Percentiles rank a stretch among this genome's conserved stretches.
Conservation (phyloP, 495 filamentous ascomycete species). For the Neurospora sp. region DNA sequence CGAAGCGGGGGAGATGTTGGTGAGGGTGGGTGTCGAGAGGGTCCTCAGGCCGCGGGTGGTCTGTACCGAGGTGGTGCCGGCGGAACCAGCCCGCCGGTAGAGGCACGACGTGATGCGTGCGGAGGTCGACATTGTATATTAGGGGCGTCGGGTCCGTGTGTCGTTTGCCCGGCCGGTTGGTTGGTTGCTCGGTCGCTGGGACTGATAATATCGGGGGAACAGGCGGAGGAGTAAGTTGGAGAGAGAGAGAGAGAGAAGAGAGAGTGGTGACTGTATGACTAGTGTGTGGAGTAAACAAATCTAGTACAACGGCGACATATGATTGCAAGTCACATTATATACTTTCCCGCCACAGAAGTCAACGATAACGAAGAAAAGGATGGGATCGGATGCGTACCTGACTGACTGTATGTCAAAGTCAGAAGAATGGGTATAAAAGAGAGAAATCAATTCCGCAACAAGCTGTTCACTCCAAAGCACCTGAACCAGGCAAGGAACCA, state of each 20-base stretch:
- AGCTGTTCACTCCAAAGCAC: not conserved
- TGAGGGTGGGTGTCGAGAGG: constrained; percentile 8
- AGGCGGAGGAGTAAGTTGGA: not conserved
- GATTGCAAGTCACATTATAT: not conserved
- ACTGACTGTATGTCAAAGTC: not conserved
- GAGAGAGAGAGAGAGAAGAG: not conserved
- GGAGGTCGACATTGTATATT: constrained; percentile 16
- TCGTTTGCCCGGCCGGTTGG: not conserved
- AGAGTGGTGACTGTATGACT: not conserved
- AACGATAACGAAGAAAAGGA: not conserved
- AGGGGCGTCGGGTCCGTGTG: not conserved
- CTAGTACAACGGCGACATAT: not conserved
- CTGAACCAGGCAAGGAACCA: not conserved
- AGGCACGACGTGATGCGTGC: constrained; percentile 19
- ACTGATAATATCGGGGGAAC: not conserved
- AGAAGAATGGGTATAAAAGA: not conserved
- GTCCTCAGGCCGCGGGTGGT: constrained; percentile 8
- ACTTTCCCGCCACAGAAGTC: not conserved
- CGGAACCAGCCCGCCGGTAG: constrained; percentile 16
- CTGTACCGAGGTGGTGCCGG: constrained; percentile 4
- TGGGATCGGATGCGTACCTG: not conserved
- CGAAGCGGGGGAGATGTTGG: constrained; percentile 4
- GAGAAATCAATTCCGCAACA: not conserved
- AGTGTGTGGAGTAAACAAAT: not conserved
- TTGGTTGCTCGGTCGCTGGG: not conserved